Evolutionary conservation across 768 basidiomycete species (phyloP), one percentile per base, ranked within the genome.

Genomic region (Epithele typhae): DNA sequence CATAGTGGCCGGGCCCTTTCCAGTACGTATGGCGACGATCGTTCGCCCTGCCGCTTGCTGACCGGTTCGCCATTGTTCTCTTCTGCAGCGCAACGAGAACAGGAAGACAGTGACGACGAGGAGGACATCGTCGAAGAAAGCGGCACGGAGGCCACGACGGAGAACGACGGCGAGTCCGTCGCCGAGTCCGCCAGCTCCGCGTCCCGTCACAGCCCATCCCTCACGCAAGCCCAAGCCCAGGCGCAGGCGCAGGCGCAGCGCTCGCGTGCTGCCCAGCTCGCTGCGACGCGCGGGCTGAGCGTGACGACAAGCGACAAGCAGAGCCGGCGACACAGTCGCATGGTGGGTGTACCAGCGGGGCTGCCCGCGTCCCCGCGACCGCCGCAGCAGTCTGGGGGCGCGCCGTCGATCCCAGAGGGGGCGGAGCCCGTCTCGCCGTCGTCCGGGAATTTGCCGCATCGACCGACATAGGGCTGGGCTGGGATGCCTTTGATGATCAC

Each of bases 111-210:
- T 4, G 77, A 79, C 41, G 87, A 87, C 41, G 79, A 76, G 30
- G 90, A 90, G 41, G 80, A 81, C 3, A 59, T 79, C 19, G 76
- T 80, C 34, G 86, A 87, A 41, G 87, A 86, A 48, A 89, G 86
- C 57, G 85, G 82, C 23, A 77, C 82, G 30, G 88, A 90, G 55
- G 58, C 53, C 22, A 57, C 60, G 17, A 52, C 58, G 42, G 65
- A 65, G 48, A 47, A 48, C 40, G 50, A 55, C 34, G 59, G 55
- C 23, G 60, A 56, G 33, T 46, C 52, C 19, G 6, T 47, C 40
- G 46, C 48, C 22, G 66, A 59, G 45, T 58, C 57, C 40, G 53
- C 55, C 53, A 30, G 48, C 54, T 3, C 57, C 55, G 36, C 56
- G 51, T n/a, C n/a, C n/a, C n/a, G n/a, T n/a, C 39, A 48, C 53